Evolutionary conservation across 1,284 basidiomycete genomes (phyloP).

Genomic region (Puccinia horiana): DNA sequence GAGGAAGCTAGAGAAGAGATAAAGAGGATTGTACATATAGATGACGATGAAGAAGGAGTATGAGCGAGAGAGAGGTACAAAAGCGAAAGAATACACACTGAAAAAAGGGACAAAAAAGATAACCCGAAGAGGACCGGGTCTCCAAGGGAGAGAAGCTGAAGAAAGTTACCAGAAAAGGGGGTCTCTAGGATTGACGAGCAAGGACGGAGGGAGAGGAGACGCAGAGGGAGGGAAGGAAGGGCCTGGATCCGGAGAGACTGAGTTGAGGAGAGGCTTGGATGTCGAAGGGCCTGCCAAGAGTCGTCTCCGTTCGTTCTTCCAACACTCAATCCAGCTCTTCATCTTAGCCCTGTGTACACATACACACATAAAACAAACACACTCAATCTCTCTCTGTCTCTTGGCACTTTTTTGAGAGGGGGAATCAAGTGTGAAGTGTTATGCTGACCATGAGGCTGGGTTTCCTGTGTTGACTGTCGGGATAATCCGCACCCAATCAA

Average conservation of each 20-base stretch:
- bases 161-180: not conserved
- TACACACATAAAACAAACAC: too few relatives aligned
- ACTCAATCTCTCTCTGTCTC: too few relatives aligned
- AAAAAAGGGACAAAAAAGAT: too few relatives aligned
- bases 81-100: too few relatives aligned
- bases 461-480: constrained; percentile 44
- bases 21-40: too few relatives aligned
- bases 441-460: constrained; percentile 22
- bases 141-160: not conserved
- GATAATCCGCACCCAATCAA: constrained; percentile 43
- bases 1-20: too few relatives aligned
- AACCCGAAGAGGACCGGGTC: too few relatives aligned
- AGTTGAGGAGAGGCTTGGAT: too few relatives aligned
- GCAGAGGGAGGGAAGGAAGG: not conserved
- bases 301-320: constrained; percentile 24
- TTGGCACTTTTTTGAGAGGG: not conserved
- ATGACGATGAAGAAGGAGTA: too few relatives aligned
- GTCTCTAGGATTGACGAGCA: constrained; percentile 6
- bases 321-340: constrained; percentile 36
- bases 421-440: constrained; percentile 4
- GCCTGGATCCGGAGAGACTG: not conserved
- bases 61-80: too few relatives aligned
- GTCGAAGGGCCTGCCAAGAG: not conserved
- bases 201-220: not conserved
- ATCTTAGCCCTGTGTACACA: constrained; percentile 23